Evolutionary conservation across 768 basidiomycete genomes (phyloP), one percentile per base, ranked within the genome.

Genomic region (Phaffia australis): DNA sequence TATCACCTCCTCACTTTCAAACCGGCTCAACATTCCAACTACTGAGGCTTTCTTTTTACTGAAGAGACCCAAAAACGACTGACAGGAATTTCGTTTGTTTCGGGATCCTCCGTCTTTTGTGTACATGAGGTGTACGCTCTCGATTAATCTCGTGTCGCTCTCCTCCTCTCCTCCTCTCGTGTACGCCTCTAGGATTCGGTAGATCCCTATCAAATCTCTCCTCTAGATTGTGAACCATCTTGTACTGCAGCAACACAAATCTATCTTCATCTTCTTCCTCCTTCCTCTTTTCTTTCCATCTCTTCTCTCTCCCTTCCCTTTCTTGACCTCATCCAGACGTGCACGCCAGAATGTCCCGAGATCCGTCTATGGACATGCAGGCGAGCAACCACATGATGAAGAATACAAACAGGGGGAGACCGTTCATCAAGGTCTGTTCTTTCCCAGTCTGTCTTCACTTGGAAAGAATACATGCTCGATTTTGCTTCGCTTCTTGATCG

Each of bases 351-450:
- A 47, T 42, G 23, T 46, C 9, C 30, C 23, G 18, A 19, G 46
- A 49, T n/a, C 59, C 21, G 7, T 27, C 57, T 27, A 61, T 61
- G 52, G 58, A 46, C 32, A 56, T 30, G 16, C 25, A 25, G 7
- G 66, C 66, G 16, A 63, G 51, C 27, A 67, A 67, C 60, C 92
- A 94, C 77, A 89, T 94, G 88, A 95, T 97, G 92, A 93, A 94
- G 84, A 94, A 89, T 18, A 94, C 92, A 75, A 89, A 90, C 81
- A 85, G 92, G 74, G 92, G 92, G 69, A 83, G 92, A 72, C 92
- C 92, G 18, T 95, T 85, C 77, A 83, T 93, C 77, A 94, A 93
- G 84, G 92, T 88, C 64, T 69, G 74, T 74, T 52, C 42, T 52
- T 56, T 68, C n/a, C 72, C 71, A 15, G 19, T 21, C 15, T 47